Conservation (phyloP, 495 filamentous ascomycete species). For the Xylaria telfairii region DNA sequence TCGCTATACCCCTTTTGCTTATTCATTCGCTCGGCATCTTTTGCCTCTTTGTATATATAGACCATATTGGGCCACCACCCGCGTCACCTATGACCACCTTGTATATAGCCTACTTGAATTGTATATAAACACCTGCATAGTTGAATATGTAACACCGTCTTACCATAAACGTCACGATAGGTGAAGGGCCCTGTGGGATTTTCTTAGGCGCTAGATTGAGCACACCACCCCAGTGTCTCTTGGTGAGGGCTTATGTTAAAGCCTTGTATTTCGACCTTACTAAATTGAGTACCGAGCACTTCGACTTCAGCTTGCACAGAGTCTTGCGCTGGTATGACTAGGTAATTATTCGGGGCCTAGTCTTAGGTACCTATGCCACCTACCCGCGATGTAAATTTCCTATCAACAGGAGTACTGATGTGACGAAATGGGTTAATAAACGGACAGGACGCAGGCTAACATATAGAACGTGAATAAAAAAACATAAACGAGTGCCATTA, state of each 20-base stretch:
- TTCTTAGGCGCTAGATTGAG: not conserved
- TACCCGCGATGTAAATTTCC: too few species aligned
- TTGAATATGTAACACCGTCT: not conserved
- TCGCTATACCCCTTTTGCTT: not conserved
- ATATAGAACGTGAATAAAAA: not conserved
- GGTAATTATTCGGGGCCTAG: too few species aligned
- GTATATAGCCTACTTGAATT: slow-evolving; percentile 19
- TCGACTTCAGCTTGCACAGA: too few species aligned
- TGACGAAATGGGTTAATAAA: not conserved
- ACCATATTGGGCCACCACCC: slow-evolving; percentile 3
- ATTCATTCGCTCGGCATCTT: not conserved
- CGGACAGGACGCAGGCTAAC: not conserved
- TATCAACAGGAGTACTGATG: not conserved
- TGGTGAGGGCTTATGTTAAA: not conserved
- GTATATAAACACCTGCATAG: slow-evolving; percentile 21
- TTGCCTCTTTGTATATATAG: slow-evolving; percentile 24
- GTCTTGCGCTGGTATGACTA: too few species aligned
- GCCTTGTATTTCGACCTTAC: not conserved
- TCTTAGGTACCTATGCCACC: too few species aligned
- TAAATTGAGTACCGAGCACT: not conserved
- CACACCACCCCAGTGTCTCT: not conserved
- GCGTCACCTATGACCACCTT: not conserved
- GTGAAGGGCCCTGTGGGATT: too few species aligned
- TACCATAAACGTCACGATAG: not conserved
- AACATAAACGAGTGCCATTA: too few species aligned